These are phyloP conservation scores for Schwanniomyces polymorphus DNA, from an alignment of 805 yeast genomes.

Conservation along the genomic window DNA sequence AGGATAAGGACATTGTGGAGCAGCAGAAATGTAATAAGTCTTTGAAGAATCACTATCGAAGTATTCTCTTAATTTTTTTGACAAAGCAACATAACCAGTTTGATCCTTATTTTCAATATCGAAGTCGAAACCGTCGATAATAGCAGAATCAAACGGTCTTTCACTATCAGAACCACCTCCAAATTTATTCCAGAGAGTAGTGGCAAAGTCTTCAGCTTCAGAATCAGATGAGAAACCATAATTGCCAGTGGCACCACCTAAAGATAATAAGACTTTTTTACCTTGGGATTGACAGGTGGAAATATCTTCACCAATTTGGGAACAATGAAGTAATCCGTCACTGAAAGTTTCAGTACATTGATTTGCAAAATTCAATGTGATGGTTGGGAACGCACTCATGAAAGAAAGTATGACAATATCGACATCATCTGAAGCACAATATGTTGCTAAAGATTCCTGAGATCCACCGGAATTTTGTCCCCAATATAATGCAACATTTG, in stretches of 20 bases:
- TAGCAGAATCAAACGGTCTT: slow-evolving; percentile 68
- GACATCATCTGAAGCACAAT: slow-evolving; percentile 68
- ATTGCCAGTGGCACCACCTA: slow-evolving; percentile 52
- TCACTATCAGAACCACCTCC: slow-evolving; percentile 33
- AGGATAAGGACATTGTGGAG: slow-evolving; percentile 42
- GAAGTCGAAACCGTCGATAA: slow-evolving; percentile 81
- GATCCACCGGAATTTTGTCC: slow-evolving; percentile 26
- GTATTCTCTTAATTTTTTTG: slow-evolving; percentile 26
- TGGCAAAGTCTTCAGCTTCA: slow-evolving; percentile 57
- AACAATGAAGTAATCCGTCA: slow-evolving; percentile 45
- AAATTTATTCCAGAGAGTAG: slow-evolving; percentile 38
- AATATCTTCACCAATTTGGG: slow-evolving; percentile 58
- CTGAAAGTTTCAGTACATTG: slow-evolving; percentile 40
- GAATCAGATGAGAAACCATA: slow-evolving; percentile 41
- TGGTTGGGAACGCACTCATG: slow-evolving; percentile 55
- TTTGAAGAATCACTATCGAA: slow-evolving; percentile 26
- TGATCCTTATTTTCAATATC: slow-evolving; percentile 65
- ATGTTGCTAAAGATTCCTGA: slow-evolving; percentile 42
- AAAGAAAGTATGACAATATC: slow-evolving; percentile 76
- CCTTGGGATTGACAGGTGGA: slow-evolving; percentile 76
- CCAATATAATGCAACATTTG: slow-evolving; percentile 30
- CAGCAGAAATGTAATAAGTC: slow-evolving; percentile 30
- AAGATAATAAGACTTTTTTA: slow-evolving; percentile 71
- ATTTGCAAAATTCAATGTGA: slow-evolving; percentile 48
- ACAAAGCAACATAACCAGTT: slow-evolving; percentile 65